Evolutionary conservation across 2,329 filamentous ascomycete genomes (phyloP).

Genomic region (Hymenoscyphus infarciens): DNA sequence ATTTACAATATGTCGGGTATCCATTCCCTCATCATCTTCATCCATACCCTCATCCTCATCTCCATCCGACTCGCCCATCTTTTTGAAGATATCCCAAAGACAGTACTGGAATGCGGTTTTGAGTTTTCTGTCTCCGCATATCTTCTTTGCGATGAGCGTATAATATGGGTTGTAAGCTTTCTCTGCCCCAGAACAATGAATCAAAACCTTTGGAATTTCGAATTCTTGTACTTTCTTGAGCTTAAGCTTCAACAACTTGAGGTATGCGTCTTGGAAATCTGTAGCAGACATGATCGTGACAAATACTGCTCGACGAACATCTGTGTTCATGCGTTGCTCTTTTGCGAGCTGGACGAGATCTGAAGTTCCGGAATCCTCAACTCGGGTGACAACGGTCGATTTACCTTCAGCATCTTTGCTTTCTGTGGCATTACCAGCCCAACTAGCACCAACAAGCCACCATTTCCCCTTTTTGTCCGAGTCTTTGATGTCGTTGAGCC

Average conservation of each 20-base stretch:
- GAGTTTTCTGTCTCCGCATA: slow-evolving; percentile 72
- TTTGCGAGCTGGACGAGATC: slow-evolving; percentile 36
- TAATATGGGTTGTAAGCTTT: slow-evolving; percentile 90
- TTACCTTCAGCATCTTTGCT: slow-evolving; percentile 35
- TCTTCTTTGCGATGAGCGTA: slow-evolving; percentile 72
- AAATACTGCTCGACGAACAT: slow-evolving; percentile 68
- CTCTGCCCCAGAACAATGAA: slow-evolving; percentile 84
- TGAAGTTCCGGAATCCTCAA: slow-evolving; percentile 28
- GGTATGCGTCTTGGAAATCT: slow-evolving; percentile 79
- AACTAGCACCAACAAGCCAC: slow-evolving; percentile 98
- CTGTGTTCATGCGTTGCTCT: slow-evolving; percentile 38
- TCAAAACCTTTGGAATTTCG: slow-evolving; percentile 81
- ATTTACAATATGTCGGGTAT: slow-evolving; percentile 60
- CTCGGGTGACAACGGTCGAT: slow-evolving; percentile 29
- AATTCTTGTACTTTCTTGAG: slow-evolving; percentile 82
- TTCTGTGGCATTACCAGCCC: slow-evolving; percentile 47
- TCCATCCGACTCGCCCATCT: slow-evolving; percentile 69
- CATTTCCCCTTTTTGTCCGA: slow-evolving; percentile 89
- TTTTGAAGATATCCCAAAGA: slow-evolving; percentile 80
- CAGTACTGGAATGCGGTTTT: slow-evolving; percentile 84
- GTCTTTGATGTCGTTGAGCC: slow-evolving; percentile 76
- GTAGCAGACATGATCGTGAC: slow-evolving; percentile 81
- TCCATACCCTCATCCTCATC: slow-evolving; percentile 62
- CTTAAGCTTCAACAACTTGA: slow-evolving; percentile 74
- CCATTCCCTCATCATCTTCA: slow-evolving; percentile 44